Base-by-base conservation (phyloP, 768 basidiomycete species). In the Tephrocybe sp. region DNA sequence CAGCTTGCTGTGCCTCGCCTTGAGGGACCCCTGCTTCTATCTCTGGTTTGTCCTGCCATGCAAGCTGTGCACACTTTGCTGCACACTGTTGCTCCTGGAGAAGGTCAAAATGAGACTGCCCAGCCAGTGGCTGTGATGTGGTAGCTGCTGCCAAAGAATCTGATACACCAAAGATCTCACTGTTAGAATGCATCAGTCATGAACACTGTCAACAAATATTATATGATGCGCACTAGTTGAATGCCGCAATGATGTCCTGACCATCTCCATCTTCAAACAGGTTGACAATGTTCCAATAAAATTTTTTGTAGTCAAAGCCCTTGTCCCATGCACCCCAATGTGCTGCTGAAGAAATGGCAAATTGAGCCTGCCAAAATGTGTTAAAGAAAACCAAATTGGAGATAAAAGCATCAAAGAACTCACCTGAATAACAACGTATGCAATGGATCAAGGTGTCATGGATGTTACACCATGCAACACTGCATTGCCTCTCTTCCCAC, bases 371-470 rank as follows among this genome's bases (percentile, higher is more conserved):
- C 24, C 9, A 4, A 32, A 11, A 34, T 37, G n/a, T 41, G n/a
- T 42, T 32, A 22, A 13, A 13, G 5, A 27, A 46, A 41, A 5
- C 34, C 34, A 30, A 39, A n/a, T n/a, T n/a, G n/a, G n/a, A n/a
- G n/a, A n/a, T 1, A 16, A 36, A 40, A 2, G n/a, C 13, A 24
- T 47, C 30, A 13, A 8, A 38, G 13, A 11, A 26, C 49, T 15
- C 44, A 61, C 58, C 53, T 61, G 61, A 9, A 56, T 43, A 3
- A 54, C 63, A 5, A 50, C 18, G 36, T 63, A 63, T 6, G 58
- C 58, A 24, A 64, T 47, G 6, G 48, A 28, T 11, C 42, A 42
- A 12, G 56, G 44, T 19, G 37, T 61, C 19, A 61, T 51, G 11
- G 21, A 12, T 5, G 43, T 49, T 9, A 59, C 26, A 5, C 55